Percentiles rank a stretch among this genome's conserved stretches.
Evolutionary conservation across 1,139 yeast genomes (phyloP).

Genomic region (Suhomyces terraborum): DNA sequence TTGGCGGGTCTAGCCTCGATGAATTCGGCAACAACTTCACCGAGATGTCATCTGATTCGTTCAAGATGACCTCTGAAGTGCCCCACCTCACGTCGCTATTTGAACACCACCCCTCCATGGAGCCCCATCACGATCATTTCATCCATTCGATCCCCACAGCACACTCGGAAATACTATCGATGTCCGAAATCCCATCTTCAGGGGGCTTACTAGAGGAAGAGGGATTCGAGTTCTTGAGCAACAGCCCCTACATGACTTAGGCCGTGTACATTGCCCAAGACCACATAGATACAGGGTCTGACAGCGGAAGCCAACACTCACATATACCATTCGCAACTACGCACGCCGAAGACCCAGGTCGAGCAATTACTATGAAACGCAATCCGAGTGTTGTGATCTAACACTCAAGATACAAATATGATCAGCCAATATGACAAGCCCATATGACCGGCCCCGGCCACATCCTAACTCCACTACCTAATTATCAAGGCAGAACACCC

Average conservation of each 20-base stretch:
- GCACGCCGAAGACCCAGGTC: no score
- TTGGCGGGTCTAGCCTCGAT: constrained; percentile 7
- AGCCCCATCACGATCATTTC: constrained; percentile 2
- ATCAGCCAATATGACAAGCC: no score
- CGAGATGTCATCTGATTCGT: constrained; percentile 10
- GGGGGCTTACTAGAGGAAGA: constrained; percentile 11
- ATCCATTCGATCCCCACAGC: constrained; percentile 1
- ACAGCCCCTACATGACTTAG: constrained; percentile 10
- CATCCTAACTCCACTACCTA: no score
- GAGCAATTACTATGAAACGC: no score
- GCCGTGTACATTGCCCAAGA: no score
- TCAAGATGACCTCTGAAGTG: constrained; percentile 6
- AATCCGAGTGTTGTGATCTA: no score
- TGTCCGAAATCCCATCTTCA: not conserved
- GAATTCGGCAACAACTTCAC: constrained; percentile 8
- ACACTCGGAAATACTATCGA: constrained; percentile 1
- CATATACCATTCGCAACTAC: no score
- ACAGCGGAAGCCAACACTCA: no score
- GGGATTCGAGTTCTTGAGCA: constrained; percentile 11
- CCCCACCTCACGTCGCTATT: constrained; percentile 9
- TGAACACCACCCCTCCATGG: constrained; percentile 2
- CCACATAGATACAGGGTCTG: no score
- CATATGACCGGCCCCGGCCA: no score
- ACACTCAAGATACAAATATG: no score
- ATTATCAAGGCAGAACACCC: no score